These are phyloP conservation scores for Corylus heterophylla DNA, from an alignment of 306 rosid genomes.

Conservation along the genomic window DNA sequence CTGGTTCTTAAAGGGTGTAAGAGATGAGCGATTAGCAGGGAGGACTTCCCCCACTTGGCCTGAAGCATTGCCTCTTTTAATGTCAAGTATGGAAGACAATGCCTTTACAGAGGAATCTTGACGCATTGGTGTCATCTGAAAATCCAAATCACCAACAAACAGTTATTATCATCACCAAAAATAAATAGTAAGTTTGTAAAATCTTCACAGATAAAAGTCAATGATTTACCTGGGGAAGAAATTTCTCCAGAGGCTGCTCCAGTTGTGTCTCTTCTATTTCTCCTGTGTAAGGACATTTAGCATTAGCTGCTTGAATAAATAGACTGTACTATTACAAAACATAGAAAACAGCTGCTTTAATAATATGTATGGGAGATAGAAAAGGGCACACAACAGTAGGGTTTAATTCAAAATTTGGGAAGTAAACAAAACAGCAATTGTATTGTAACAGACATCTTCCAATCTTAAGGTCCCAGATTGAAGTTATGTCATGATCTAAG, in stretches of 20 bases:
- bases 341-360: conserved; percentile 23
- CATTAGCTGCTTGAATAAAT: conserved; percentile 16
- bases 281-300: conserved; percentile 37
- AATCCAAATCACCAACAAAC: conserved; percentile 32
- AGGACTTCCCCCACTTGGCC: conserved; percentile 45
- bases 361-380: not conserved
- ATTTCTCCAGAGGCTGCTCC: conserved; percentile 35
- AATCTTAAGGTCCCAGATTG: not conserved
- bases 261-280: conserved; percentile 39
- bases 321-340: conserved; percentile 21
- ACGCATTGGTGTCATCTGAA: conserved; percentile 51
- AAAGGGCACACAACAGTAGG: not conserved
- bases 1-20: conserved; percentile 48
- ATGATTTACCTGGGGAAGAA: conserved; percentile 44
- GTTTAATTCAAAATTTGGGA: not conserved
- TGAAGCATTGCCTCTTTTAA: conserved; percentile 36
- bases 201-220: conserved; percentile 18
- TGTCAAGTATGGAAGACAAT: conserved; percentile 34
- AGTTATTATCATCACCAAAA: conserved; percentile 13
- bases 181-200: conserved; percentile 1
- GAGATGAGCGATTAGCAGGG: conserved; percentile 87
- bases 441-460: not conserved
- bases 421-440: not conserved
- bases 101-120: conserved; percentile 40
- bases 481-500: not conserved